Evolutionary conservation across 106 monocot species (phyloP), one percentile per base, ranked within the genome.

Genomic region (Xerophyta viscosa): DNA sequence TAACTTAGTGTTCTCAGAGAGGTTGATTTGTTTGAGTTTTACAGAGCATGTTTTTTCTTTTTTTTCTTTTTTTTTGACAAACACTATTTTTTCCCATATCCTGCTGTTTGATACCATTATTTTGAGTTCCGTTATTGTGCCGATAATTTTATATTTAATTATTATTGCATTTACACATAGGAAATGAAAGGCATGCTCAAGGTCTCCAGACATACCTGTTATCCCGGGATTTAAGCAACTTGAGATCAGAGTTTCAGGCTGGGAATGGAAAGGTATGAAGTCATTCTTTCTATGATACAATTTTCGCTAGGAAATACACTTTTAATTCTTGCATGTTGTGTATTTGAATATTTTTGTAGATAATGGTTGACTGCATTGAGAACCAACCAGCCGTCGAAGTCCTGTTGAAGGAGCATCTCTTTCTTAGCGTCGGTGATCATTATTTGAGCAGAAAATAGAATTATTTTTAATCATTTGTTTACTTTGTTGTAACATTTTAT

Each of bases 191-290:
- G 28, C 65, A 70, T 60, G 81, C 71, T 25, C 70, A 75, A 45
- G 72, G 55, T 50, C 63, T 96, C 18, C 61, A 65, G 22, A 75
- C 75, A 6, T 82, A 85, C 71, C 28, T 96, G 30, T 56, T 56
- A 48, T 89, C 94, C 14, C 71, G 94, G 25, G 88, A 88, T 56
- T 58, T 71, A 61, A 68, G 21, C 8, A 85, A 56, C 24, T 68
- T 96, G 65, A 96, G 81, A 33, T 60, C 44, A 21, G 82, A 89
- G 64, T 78, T 88, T 71, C 88, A 69, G 58, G 62, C 19, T 46
- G 85, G 88, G 31, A 96, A 85, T 37, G 78, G 82, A 37, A 89
- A 85, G 94, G 89, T 96, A n/a, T 54, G 20, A 58, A 42, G 19
- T 41, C 14, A 27, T 8, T 31, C 8, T 18, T 30, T 1, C 14